phyloP scores from a whole-genome alignment of 129 eudicot genomes.

The Chrysanthemum makinoi region DNA sequence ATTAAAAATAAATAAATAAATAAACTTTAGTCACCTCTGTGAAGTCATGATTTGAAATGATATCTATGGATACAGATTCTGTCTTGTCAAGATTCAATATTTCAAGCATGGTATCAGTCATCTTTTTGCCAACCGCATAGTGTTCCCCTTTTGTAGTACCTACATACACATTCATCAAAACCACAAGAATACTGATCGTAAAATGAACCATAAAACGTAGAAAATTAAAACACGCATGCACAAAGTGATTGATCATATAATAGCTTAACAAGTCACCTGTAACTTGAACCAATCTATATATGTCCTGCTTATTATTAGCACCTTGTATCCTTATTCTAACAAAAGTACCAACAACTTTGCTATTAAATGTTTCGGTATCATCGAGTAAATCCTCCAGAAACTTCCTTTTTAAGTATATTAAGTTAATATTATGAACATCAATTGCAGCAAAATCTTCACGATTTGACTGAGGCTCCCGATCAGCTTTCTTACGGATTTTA shows the following conservation, averaged over 20 bases:
- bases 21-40: conserved; percentile 58
- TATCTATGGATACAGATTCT: conserved; percentile 75
- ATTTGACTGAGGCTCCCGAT: conserved; percentile 68
- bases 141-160: conserved; percentile 72
- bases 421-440: conserved; percentile 74
- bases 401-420: conserved; percentile 74
- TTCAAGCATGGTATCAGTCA: conserved; percentile 67
- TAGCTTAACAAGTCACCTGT: conserved; percentile 50
- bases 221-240: neutral
- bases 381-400: conserved; percentile 88
- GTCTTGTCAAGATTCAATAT: conserved; percentile 79
- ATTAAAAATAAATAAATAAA: neutral
- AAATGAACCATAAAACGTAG: neutral
- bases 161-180: conserved; percentile 31
- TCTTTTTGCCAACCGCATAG: conserved; percentile 78
- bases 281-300: conserved; percentile 95
- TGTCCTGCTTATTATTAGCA: conserved; percentile 65
- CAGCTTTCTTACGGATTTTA: conserved; percentile 65
- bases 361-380: conserved; percentile 62
- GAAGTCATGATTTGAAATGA: conserved; percentile 93
- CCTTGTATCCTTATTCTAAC: conserved; percentile 85
- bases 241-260: neutral
- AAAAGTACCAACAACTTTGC: conserved; percentile 76
- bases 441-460: conserved; percentile 95
- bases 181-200: too few species aligned